Evolutionary conservation across 164 flowering plant species (phyloP).

Genomic region (Platanus orientalis): DNA sequence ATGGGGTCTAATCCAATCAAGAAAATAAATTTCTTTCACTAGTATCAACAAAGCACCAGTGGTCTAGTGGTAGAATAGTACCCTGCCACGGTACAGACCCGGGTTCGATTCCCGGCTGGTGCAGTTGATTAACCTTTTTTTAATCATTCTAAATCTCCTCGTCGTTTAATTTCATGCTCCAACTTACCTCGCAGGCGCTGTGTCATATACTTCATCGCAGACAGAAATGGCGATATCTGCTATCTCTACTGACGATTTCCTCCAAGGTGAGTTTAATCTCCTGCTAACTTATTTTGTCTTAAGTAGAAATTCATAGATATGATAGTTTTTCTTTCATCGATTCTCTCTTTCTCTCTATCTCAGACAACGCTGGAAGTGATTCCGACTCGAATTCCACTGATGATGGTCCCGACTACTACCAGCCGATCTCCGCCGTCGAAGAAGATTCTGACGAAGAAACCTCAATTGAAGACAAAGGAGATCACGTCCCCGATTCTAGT

Average conservation of each 20-base stretch:
- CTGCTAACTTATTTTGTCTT: background rate
- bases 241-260: slow-evolving; percentile 21
- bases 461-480: slow-evolving; percentile 10
- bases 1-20: too few species aligned
- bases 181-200: background rate
- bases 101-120: slow-evolving; percentile 98
- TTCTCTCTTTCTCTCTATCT: background rate
- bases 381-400: slow-evolving; percentile 49
- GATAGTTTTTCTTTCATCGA: too few species aligned
- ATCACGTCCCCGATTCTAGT: too few species aligned
- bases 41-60: slow-evolving; percentile 83
- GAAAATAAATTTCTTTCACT: too few species aligned
- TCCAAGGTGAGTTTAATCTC: slow-evolving; percentile 26
- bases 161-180: too few species aligned
- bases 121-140: too few species aligned
- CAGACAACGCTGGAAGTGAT: slow-evolving; percentile 45
- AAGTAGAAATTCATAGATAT: too few species aligned
- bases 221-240: slow-evolving; percentile 24
- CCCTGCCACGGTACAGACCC: slow-evolving; percentile 99
- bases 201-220: background rate
- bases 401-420: slow-evolving; percentile 41
- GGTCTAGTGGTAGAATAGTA: slow-evolving; percentile 99
- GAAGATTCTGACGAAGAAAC: slow-evolving; percentile 19
- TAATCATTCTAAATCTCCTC: too few species aligned
- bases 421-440: slow-evolving; percentile 49